Evolutionary conservation across 2,329 filamentous ascomycete species (phyloP), one percentile per base, ranked within the genome.

Genomic region (Beauveria sp.): DNA sequence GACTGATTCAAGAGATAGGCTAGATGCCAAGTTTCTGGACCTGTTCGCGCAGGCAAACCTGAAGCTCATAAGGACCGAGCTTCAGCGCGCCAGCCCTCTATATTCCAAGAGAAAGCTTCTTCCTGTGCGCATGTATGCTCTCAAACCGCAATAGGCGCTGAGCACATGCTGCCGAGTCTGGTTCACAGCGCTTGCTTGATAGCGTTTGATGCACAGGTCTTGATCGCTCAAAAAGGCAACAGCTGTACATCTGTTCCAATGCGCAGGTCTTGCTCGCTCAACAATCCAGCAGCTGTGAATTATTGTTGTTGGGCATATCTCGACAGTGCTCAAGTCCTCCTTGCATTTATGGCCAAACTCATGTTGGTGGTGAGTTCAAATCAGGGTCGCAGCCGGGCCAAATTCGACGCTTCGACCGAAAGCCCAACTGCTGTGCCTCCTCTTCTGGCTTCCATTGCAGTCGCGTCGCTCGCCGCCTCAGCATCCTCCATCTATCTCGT

Each of bases 101-200:
- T 84, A 82, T 50, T 80, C 81, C 49, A 51, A 58, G 0, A 61
- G 42, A 7, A 62, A 63, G 5, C 71, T 96, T 38, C 87, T 87
- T 66, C 89, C 90, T 0, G 88, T 96, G 24, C 83, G 85, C 67
- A 88, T 88, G 72, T 96, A 92, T 74, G 92, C 90, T 1, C 74
- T 96, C 66, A 85, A 83, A 67, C 57, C 47, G 14, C 57, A 16
- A 52, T 43, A 50, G 7, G 22, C 12, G 26, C 6, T 6, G 6
- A 0, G 14, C 14, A 16, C 22, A 26, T 3, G 5, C 20, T 14
- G 7, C 12, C 10, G 24, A 20, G 7, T 51, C 7, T 14, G 28
- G 7, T 34, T 34, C 49, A 34, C 30, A 22, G 26, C 1, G 9
- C 45, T 46, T 38, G 34, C 34, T 38, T 38, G 34, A 38, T 38